Percentiles rank a stretch among this genome's conserved stretches.
Conservation (phyloP, 2,329 filamentous ascomycete species). For the Colletotrichum salicis region DNA sequence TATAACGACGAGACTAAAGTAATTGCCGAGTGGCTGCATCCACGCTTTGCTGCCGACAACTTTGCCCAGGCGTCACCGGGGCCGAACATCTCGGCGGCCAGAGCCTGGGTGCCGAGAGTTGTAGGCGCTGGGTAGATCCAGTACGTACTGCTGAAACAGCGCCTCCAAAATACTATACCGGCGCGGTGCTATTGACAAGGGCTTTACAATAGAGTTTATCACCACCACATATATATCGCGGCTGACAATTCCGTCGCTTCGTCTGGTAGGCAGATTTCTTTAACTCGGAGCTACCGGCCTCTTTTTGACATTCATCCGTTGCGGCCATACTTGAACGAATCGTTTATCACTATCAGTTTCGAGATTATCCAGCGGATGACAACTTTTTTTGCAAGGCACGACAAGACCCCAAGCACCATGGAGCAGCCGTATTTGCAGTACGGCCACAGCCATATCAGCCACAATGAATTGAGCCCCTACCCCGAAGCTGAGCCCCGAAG, state of each 20-base stretch:
- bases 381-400: neutral
- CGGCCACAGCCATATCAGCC: neutral
- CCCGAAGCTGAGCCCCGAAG: neutral
- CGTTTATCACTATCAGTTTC: neutral
- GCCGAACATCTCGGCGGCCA: neutral
- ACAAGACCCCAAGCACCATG: neutral
- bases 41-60: neutral
- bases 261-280: neutral
- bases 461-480: neutral
- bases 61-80: neutral
- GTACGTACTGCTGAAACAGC: conserved; percentile 16
- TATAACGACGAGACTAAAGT: neutral
- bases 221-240: conserved; percentile 14
- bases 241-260: neutral
- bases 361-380: neutral
- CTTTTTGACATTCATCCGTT: conserved; percentile 4
- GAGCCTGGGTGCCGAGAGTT: neutral
- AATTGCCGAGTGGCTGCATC: neutral
- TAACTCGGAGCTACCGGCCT: neutral
- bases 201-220: conserved; percentile 6
- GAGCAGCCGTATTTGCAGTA: neutral
- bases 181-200: conserved; percentile 1
- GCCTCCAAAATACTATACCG: conserved; percentile 9
- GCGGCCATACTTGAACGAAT: neutral
- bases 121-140: neutral